Evolutionary conservation across 805 yeast species (phyloP), one percentile per base, ranked within the genome.

Genomic region (Grigorovia jiainica): DNA sequence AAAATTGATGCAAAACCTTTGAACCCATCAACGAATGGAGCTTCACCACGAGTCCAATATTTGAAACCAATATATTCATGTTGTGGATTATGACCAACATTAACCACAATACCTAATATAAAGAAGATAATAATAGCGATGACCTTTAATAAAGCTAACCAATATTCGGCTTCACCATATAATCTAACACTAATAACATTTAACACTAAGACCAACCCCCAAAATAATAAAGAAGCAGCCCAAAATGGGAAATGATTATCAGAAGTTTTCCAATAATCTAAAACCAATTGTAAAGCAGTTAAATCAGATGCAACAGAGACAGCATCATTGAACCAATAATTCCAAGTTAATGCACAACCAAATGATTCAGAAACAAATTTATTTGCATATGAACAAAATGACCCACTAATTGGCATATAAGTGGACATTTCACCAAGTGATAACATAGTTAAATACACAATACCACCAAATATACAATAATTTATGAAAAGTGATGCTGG

Each of bases 331-430:
- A 79, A 65, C 48, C 75, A 76, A 54, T 80, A 79, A 58, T 78
- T 79, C 82, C 83, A 78, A 46, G 82, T 82, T 61, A 79, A 70
- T 38, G 86, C 79, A 55, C 79, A 79, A 7, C 84, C 85, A 60
- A 78, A 70, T 25, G 84, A 76, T 16, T 80, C 79, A 46, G 79
- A 82, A 36, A 77, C 68, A 50, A 79, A 75, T 50, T 85, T 66
- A 43, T 76, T 70, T 40, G 78, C 72, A 56, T 71, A 78, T 41
- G 76, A 67, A 45, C 75, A 71, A 53, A 77, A 75, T 7, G 79
- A 68, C 46, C 82, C 81, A 31, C 73, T 71, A n/a, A 57, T 71
- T 3, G 83, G 82, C 58, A 67, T 63, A 41, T 61, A 68, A 1
- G 78, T 70, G 4, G 76, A 60, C 78, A 75, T 75, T 50, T 75